Base-by-base conservation (phyloP, 1,284 basidiomycete genomes). In the Erythrobasidium hasegawianum region DNA sequence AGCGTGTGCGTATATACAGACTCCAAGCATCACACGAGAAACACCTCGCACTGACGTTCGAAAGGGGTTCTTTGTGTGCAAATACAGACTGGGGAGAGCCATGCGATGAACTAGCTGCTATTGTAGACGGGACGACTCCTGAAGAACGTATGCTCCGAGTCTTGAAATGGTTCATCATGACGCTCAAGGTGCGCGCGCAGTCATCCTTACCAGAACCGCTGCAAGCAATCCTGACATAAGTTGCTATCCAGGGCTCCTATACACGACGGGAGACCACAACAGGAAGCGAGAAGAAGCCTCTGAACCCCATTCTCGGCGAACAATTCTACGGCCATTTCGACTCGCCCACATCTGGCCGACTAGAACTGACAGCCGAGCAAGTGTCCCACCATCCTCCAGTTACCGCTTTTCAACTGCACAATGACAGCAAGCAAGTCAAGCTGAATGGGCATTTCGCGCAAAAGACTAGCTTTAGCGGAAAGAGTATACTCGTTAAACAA, bases 271-370 rank as follows among this genome's bases (percentile, higher is more conserved):
- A 74, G 68, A 73, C 71, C 49, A 70, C 73, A 52, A 74, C 73
- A 4, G 72, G 69, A 45, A 65, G 56, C 22, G 67, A 68, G 56
- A 98, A 97, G 83, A 98, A 97, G 87, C 69, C 71, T 16, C 61
- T 74, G 59, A 67, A 64, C 61, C 59, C 59, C 8, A 68, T 72
- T 64, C 66, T 72, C 24, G 73, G 73, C 40, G 79, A 80, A 76
- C 81, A 93, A 43, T 97, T 97, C 81, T 92, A 93, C 72, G 95
- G 95, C 54, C 78, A 82, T 69, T 98, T 95, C 94, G 89, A 92
- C 0, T 87, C 89, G 75, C 80, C 81, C 14, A 39, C 22, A 70
- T 80, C 85, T 69, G 85, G 84, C n/a, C 85, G 87, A 24, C 90
- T 90, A n/a, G 84, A 88, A 77, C 83, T 98, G 29, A 83, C 89